phyloP scores from a whole-genome alignment of 169 alveolate genomes.

The Haemoproteus tartakovskyi region DNA sequence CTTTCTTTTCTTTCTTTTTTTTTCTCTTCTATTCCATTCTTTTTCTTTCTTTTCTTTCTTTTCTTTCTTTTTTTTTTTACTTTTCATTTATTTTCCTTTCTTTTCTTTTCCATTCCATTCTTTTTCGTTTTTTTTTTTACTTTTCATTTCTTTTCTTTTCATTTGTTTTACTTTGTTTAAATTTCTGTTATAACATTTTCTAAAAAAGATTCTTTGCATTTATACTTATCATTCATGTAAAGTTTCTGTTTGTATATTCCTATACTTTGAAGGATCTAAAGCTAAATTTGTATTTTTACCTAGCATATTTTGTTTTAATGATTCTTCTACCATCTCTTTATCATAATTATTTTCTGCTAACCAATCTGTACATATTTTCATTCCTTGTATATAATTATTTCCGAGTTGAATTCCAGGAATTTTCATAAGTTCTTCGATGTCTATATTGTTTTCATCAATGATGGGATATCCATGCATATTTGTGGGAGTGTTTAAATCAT shows the following conservation, averaged over 20 bases:
- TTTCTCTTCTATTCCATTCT: too few species aligned
- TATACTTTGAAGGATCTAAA: constrained; percentile 17
- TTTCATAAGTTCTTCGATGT: constrained; percentile 40
- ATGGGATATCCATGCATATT: constrained; percentile 5
- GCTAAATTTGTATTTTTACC: constrained; percentile 6
- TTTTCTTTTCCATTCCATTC: too few species aligned
- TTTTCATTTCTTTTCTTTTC: too few species aligned
- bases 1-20: too few species aligned
- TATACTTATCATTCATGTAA: neutral
- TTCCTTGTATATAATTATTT: constrained; percentile 41
- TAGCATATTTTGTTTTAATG: constrained; percentile 17
- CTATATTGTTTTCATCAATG: constrained; percentile 24
- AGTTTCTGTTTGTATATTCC: constrained; percentile 2
- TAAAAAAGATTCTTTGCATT: too few species aligned
- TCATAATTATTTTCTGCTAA: constrained; percentile 40
- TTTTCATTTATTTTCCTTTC: too few species aligned
- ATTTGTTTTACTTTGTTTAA: too few species aligned
- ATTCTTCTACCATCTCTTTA: constrained; percentile 25
- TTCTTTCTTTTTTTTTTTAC: too few species aligned
- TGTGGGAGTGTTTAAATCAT: constrained; percentile 2
- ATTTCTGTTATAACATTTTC: too few species aligned
- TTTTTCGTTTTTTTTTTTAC: too few species aligned
- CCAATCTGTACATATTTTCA: constrained; percentile 60
- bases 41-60: too few species aligned
- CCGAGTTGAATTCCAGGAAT: constrained; percentile 61